Conservation (phyloP, 208 protist species). For the Borovskyia barvae region DNA sequence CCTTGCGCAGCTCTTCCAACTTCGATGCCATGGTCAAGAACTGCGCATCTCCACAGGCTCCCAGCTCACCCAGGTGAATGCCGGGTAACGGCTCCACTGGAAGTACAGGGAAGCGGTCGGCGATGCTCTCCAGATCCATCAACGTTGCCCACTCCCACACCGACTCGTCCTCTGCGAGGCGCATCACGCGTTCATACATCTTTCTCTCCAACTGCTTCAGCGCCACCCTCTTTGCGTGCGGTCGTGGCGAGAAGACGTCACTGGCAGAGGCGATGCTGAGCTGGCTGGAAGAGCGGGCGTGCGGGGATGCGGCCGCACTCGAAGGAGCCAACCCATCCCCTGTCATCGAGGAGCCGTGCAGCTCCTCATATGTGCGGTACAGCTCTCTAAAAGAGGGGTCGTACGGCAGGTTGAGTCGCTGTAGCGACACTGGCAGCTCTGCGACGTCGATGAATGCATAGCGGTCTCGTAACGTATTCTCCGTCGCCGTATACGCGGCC, state of each 20-base stretch:
- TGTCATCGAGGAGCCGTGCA: slow-evolving; percentile 11
- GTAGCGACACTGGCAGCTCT: slow-evolving; percentile 33
- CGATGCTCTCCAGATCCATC: slow-evolving; percentile 30
- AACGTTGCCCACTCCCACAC: slow-evolving; percentile 22
- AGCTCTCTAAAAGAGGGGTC: slow-evolving; percentile 28
- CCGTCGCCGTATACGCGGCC: slow-evolving; percentile 24
- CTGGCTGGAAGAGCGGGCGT: too few species aligned
- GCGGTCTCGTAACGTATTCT: slow-evolving; percentile 30
- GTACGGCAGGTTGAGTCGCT: slow-evolving; percentile 32
- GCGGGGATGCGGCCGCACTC: too few species aligned
- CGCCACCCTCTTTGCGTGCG: slow-evolving; percentile 11
- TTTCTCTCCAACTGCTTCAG: slow-evolving; percentile 41
- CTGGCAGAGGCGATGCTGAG: slow-evolving; percentile 8
- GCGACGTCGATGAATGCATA: slow-evolving; percentile 39
- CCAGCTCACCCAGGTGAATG: slow-evolving; percentile 34
- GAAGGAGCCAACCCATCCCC: slow-evolving; percentile 9
- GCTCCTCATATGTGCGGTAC: slow-evolving; percentile 23
- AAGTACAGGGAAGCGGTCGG: slow-evolving; percentile 46
- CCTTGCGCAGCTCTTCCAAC: slow-evolving; percentile 26
- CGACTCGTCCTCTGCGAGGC: slow-evolving; percentile 37
- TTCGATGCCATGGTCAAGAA: slow-evolving; percentile 37
- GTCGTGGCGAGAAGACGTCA: slow-evolving; percentile 5
- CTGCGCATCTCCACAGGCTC: slow-evolving; percentile 21
- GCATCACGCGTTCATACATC: slow-evolving; percentile 38
- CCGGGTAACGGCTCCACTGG: slow-evolving; percentile 43